Evolutionary conservation across 441 rosid species (phyloP), one percentile per base, ranked within the genome.

Genomic region (Pelargonium australe): DNA sequence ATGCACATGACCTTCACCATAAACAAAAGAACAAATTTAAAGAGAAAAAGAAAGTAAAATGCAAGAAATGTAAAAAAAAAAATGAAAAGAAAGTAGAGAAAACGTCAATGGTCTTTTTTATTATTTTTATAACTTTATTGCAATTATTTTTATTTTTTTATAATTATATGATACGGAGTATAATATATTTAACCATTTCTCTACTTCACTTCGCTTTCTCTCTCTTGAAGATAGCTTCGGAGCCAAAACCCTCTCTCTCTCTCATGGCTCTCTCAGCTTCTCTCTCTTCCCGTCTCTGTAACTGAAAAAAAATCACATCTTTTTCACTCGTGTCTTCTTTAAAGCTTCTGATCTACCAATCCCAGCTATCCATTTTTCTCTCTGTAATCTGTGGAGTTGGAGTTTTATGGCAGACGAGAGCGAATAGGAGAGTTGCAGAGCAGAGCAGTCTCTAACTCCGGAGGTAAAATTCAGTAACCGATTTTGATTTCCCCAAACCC

Each of bases 71-170:
- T 2, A 37, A 37, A 2, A 37, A 37, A 37, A 37, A 2, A 40
- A 40, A 40, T 1, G 45, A 41, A 41, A 41, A 25, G 66, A 67
- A 72, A 34, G 75, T 73, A 34, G 66, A 41, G 71, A 70, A 70
- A 76, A 73, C 77, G 75, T 64, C 70, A 53, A 45, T 67, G 43
- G 72, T 79, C 80, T 62, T 73, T 57, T 74, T 44, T 65, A 57
- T 40, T 67, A 53, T 71, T 19, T 20, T 63, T 19, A 4, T 67
- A 37, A 13, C 63, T 62, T 61, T 20, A 61, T 62, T 60, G 45
- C 47, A 34, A 43, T 31, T 41, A 57, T 40, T 43, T 71, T 53
- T 11, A 10, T 28, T 41, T 10, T 43, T 58, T 12, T 63, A 8
- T 49, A 49, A 49, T 14, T 31, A 31, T 31, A 31, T n/a, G n/a